A percentile compares a stretch with the other conserved stretches of the same genome.
phyloP scores from a whole-genome alignment of 106 monocot species.

The Dendrobium officinale region DNA sequence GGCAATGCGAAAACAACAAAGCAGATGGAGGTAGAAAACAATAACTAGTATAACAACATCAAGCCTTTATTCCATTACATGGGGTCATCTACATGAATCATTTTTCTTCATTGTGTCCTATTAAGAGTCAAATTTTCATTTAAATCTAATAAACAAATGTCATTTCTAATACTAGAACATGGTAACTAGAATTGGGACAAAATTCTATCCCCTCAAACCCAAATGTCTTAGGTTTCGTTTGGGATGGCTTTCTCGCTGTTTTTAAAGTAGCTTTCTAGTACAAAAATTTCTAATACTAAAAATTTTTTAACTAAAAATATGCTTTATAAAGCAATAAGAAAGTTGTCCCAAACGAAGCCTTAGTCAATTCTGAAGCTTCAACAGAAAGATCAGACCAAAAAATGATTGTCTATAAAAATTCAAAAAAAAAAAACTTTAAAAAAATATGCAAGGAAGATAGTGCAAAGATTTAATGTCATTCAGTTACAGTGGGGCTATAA shows the following conservation, averaged over 20 bases:
- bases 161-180: too few species aligned
- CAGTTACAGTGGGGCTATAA: background rate
- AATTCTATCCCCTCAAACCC: background rate
- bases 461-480: background rate
- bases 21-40: background rate
- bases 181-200: background rate
- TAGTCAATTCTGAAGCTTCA: background rate
- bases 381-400: background rate
- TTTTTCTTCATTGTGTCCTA: too few species aligned
- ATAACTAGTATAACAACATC: too few species aligned
- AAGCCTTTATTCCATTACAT: too few species aligned
- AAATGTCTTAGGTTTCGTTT: background rate
- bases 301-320: too few species aligned
- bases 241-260: too few species aligned
- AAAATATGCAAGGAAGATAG: background rate
- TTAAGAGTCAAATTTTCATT: too few species aligned
- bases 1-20: background rate
- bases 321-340: too few species aligned
- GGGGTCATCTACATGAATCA: too few species aligned
- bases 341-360: background rate
- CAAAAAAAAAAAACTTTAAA: background rate
- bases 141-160: too few species aligned
- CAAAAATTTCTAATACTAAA: too few species aligned
- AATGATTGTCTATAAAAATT: background rate
- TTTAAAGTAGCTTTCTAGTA: too few species aligned